Percentiles rank a stretch among this genome's conserved stretches.
These are phyloP conservation scores for Diaporthe caulivora DNA, from an alignment of 2,329 filamentous ascomycete species.

Conservation along the genomic window DNA sequence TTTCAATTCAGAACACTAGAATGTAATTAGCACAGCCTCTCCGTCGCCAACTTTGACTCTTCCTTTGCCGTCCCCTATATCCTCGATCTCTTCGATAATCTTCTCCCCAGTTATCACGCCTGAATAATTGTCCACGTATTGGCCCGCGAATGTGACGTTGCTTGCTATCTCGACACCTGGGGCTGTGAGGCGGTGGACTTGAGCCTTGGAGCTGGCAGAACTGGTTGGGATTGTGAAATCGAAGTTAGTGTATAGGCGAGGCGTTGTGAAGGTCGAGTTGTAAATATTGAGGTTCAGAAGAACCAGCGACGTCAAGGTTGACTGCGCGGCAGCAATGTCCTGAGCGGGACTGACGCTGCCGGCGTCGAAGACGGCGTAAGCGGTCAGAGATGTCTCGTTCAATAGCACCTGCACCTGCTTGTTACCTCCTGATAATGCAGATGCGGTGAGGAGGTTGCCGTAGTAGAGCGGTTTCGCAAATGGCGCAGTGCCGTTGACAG, in stretches of 20 bases:
- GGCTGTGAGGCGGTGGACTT: conserved; percentile 17
- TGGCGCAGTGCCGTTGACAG: conserved; percentile 31
- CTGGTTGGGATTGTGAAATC: neutral
- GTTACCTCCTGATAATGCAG: conserved; percentile 37
- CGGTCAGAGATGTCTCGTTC: conserved; percentile 29
- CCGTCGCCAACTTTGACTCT: conserved; percentile 5
- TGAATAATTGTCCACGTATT: conserved; percentile 18
- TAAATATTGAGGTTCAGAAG: conserved; percentile 24
- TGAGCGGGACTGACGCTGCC: neutral
- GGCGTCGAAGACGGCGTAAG: conserved; percentile 26
- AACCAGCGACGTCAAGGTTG: conserved; percentile 14
- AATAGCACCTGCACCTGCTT: conserved; percentile 28
- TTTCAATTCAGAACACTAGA: neutral
- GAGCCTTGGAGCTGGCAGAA: neutral
- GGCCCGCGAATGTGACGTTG: conserved; percentile 29
- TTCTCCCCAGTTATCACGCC: neutral
- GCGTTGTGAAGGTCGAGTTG: conserved; percentile 21
- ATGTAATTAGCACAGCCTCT: conserved; percentile 2
- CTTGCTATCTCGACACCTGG: conserved; percentile 24
- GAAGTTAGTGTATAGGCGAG: conserved; percentile 3
- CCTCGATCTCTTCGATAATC: neutral
- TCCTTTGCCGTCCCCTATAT: neutral
- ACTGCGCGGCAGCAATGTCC: neutral
- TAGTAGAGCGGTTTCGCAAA: conserved; percentile 43
- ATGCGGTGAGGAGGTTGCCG: conserved; percentile 40